Evolutionary conservation across 2,329 filamentous ascomycete genomes (phyloP).

Genomic region (Aaosphaeria pasadenensis): DNA sequence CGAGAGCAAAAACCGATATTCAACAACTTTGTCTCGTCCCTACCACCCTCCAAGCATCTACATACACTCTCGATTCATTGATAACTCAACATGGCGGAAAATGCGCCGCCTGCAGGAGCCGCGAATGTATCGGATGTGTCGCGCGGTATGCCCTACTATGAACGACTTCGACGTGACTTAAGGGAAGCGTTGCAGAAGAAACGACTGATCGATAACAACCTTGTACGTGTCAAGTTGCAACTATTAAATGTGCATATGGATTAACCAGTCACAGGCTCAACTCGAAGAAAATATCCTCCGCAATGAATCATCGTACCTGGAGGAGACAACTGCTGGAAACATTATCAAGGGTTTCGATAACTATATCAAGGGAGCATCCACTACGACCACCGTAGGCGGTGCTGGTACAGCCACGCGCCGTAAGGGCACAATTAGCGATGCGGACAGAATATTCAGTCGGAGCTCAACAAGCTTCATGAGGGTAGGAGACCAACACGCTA

Average conservation of each 20-base stretch:
- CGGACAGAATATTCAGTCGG: slow-evolving; percentile 67
- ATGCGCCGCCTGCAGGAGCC: slow-evolving; percentile 38
- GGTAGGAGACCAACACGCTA: slow-evolving; percentile 16
- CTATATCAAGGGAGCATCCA: slow-evolving; percentile 86
- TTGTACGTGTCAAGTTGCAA: slow-evolving; percentile 42
- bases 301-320: slow-evolving; percentile 83
- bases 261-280: slow-evolving; percentile 41
- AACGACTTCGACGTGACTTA: slow-evolving; percentile 66
- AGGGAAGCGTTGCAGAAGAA: slow-evolving; percentile 66
- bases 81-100: slow-evolving; percentile 46
- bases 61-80: neutral
- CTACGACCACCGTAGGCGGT: slow-evolving; percentile 50
- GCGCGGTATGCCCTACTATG: slow-evolving; percentile 64
- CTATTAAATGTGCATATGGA: no score
- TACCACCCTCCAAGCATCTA: neutral
- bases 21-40: neutral
- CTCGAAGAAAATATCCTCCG: slow-evolving; percentile 80
- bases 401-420: slow-evolving; percentile 53
- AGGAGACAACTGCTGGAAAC: slow-evolving; percentile 80
- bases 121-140: slow-evolving; percentile 44
- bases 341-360: slow-evolving; percentile 98
- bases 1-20: neutral
- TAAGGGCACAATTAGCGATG: slow-evolving; percentile 60
- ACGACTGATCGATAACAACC: slow-evolving; percentile 58
- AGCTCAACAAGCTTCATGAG: slow-evolving; percentile 40